phyloP scores from a whole-genome alignment of 768 basidiomycete species.

The Leccinellum luteum region DNA sequence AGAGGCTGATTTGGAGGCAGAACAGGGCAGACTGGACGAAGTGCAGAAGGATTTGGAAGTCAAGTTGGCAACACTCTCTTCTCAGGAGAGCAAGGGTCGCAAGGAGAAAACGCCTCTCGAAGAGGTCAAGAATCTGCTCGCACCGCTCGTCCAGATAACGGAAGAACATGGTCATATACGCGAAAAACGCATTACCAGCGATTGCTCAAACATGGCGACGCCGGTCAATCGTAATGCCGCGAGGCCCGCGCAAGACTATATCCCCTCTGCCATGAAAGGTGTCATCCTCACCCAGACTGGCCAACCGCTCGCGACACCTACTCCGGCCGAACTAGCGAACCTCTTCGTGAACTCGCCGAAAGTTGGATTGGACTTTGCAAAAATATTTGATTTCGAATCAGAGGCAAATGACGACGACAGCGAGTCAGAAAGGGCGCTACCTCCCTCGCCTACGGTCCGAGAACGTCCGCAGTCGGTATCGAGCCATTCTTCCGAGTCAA shows the following conservation, averaged over 20 bases:
- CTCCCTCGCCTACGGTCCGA: slow-evolving; percentile 49
- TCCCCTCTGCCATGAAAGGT: slow-evolving; percentile 66
- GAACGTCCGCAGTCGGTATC: slow-evolving; percentile 36
- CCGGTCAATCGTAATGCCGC: slow-evolving; percentile 44
- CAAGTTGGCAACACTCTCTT: slow-evolving; percentile 44
- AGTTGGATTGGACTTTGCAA: slow-evolving; percentile 71
- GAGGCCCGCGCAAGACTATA: slow-evolving; percentile 25
- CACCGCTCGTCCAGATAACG: slow-evolving; percentile 43
- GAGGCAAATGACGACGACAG: slow-evolving; percentile 30
- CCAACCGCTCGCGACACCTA: slow-evolving; percentile 68
- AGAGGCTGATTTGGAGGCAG: slow-evolving; percentile 52
- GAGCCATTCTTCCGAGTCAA: slow-evolving; percentile 27
- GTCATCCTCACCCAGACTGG: slow-evolving; percentile 80
- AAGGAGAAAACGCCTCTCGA: slow-evolving; percentile 63
- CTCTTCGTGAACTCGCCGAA: slow-evolving; percentile 69
- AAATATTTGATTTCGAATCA: slow-evolving; percentile 67
- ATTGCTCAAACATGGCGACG: slow-evolving; percentile 41
- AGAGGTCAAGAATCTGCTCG: slow-evolving; percentile 71
- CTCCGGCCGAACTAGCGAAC: slow-evolving; percentile 60
- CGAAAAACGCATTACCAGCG: slow-evolving; percentile 14
- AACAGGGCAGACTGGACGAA: slow-evolving; percentile 48
- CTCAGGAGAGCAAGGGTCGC: slow-evolving; percentile 36
- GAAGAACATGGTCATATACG: slow-evolving; percentile 27
- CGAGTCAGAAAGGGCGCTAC: slow-evolving; percentile 29
- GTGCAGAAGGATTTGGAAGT: slow-evolving; percentile 50